Conservation (phyloP, 441 rosid genomes). For the Pelargonium citronellum region DNA sequence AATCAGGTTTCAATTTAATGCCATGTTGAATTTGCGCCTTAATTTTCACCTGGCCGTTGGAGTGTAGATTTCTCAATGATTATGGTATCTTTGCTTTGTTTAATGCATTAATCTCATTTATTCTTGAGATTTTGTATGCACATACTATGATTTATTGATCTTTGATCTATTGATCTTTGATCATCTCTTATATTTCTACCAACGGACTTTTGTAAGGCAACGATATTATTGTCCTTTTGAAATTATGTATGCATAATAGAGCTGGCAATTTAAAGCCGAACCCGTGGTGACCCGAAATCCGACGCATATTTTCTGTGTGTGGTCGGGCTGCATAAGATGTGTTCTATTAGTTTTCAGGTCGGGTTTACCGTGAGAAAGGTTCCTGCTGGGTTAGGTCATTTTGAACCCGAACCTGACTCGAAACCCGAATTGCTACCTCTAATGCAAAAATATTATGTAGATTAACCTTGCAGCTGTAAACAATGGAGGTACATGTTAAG, state of each 20-base stretch:
- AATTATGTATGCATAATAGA: background rate
- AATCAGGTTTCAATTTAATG: background rate
- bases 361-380: too few species aligned
- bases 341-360: too few species aligned
- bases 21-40: background rate
- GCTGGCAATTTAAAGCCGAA: background rate
- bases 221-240: background rate
- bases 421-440: too few species aligned
- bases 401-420: too few species aligned
- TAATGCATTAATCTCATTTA: background rate
- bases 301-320: background rate
- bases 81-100: background rate
- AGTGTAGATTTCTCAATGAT: background rate
- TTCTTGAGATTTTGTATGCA: background rate
- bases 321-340: background rate
- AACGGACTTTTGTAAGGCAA: background rate
- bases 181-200: background rate
- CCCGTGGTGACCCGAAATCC: too few species aligned
- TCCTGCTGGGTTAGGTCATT: too few species aligned
- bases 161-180: background rate
- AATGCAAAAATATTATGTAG: background rate
- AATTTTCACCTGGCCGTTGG: background rate
- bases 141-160: background rate
- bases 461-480: slow-evolving; percentile 6
- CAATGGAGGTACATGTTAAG: background rate